Evolutionary conservation across 306 rosid species (phyloP), one percentile per base, ranked within the genome.

Genomic region (Lathyrus aphaca): DNA sequence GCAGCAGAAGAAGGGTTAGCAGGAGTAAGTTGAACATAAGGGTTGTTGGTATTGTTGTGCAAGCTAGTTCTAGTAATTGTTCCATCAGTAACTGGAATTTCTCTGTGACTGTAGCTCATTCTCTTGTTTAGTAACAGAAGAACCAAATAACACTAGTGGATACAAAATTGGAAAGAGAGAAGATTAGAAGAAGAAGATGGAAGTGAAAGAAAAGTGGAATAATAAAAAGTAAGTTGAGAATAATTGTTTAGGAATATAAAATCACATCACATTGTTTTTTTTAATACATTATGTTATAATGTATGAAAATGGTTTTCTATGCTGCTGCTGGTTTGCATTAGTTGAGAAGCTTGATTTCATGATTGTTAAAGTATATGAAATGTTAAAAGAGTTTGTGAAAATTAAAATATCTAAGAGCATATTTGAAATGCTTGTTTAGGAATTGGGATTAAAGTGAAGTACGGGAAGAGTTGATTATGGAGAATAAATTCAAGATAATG

Each of bases 1-100:
- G 75, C 64, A 50, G 87, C 58, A 35, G 84, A 58, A 44, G 82
- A 44, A 60, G 21, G 19, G 15, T 53, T 53, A 53, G 59, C 59
- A 21, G 59, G 59, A 10, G 82, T 68, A 59, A 55, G 61, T 3
- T 73, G 72, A 64, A 83, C 75, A 49, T 81, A 85, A 51, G 92
- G 92, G 73, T 83, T 81, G 56, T 72, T 45, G 68, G 1, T 71
- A 58, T 27, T 59, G 68, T 35, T 51, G 42, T 37, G 40, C 7
- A 45, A 15, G 64, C 27, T 63, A 30, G 67, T n/a, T 10, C 40
- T 49, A 42, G 19, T 53, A 11, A 53, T 18, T 69, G 71, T 19
- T 44, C 59, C 10, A 35, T 42, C 59, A 2, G 74, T 50, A 61
- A 79, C 66, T 10, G 29, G 63, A 38, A 77, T 53, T 27, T 74